Evolutionary conservation across 2,329 filamentous ascomycete species (phyloP).

Genomic region (Coniella lustricola): DNA sequence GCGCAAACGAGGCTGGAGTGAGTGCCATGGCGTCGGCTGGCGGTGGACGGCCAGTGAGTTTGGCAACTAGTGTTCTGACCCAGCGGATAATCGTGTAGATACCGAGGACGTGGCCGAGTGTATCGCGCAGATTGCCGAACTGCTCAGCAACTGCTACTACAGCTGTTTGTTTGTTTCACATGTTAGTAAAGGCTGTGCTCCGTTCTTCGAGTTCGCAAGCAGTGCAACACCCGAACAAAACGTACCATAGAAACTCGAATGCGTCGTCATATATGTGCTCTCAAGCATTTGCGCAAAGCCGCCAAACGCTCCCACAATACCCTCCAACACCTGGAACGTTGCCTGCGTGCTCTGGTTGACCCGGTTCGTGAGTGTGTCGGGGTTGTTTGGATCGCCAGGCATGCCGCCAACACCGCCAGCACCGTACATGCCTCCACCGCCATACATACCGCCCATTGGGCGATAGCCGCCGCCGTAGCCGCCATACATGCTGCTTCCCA

Average conservation of each 20-base stretch:
- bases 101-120: slow-evolving; percentile 84
- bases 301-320: slow-evolving; percentile 91
- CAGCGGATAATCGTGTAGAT: slow-evolving; percentile 96
- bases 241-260: slow-evolving; percentile 96
- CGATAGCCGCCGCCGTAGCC: slow-evolving; percentile 39
- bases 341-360: slow-evolving; percentile 93
- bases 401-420: slow-evolving; percentile 33
- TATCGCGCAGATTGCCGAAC: slow-evolving; percentile 87
- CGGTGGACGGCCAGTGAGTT: slow-evolving; percentile 82
- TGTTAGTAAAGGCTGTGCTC: slow-evolving; percentile 2
- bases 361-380: slow-evolving; percentile 88
- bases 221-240: too few species aligned
- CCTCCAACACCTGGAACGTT: slow-evolving; percentile 97
- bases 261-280: slow-evolving; percentile 99
- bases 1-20: slow-evolving; percentile 84
- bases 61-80: slow-evolving; percentile 85
- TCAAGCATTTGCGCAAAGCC: slow-evolving; percentile 99
- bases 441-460: slow-evolving; percentile 21
- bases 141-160: slow-evolving; percentile 99
- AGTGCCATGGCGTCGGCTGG: slow-evolving; percentile 82
- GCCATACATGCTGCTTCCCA: slow-evolving; percentile 30
- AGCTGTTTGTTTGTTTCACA: slow-evolving; percentile 42
- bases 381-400: slow-evolving; percentile 67
- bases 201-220: neutral
- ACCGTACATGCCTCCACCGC: slow-evolving; percentile 36